These are phyloP conservation scores for Aspergillaceae sp. DNA, from an alignment of 2,329 filamentous ascomycete genomes.

Conservation along the genomic window DNA sequence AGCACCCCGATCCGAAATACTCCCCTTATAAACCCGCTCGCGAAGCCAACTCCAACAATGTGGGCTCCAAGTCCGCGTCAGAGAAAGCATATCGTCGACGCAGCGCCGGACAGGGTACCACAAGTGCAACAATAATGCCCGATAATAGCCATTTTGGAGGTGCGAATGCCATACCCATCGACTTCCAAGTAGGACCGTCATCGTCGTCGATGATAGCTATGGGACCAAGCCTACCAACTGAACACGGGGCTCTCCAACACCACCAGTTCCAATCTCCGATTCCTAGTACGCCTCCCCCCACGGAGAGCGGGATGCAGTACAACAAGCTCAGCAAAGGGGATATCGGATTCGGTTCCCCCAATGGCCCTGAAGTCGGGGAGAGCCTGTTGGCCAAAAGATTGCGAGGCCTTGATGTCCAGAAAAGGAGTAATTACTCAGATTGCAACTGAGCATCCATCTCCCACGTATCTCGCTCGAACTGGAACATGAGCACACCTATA, in stretches of 20 bases:
- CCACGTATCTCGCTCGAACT: no score
- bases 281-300: background rate
- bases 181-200: no score
- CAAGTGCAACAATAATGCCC: no score
- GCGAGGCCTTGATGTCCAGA: constrained; percentile 50
- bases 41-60: constrained; percentile 33
- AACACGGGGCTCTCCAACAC: background rate
- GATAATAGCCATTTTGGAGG: no score
- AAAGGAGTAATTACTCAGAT: constrained; percentile 5
- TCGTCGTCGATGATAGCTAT: background rate
- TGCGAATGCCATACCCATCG: no score
- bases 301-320: constrained; percentile 40
- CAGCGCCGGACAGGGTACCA: constrained; percentile 41
- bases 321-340: constrained; percentile 62
- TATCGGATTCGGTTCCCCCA: constrained; percentile 45
- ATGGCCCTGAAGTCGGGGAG: constrained; percentile 45
- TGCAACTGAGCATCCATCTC: background rate
- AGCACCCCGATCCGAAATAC: constrained; percentile 78
- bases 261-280: constrained; percentile 11
- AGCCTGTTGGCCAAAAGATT: constrained; percentile 63
- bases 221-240: background rate
- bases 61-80: constrained; percentile 45
- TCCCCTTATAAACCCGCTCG: constrained; percentile 65
- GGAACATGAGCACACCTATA: no score
- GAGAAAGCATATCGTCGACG: constrained; percentile 54